A percentile compares a stretch with the other conserved stretches of the same genome.
phyloP scores from a whole-genome alignment of 2,329 filamentous ascomycete species.

The Colletotrichum sp. region DNA sequence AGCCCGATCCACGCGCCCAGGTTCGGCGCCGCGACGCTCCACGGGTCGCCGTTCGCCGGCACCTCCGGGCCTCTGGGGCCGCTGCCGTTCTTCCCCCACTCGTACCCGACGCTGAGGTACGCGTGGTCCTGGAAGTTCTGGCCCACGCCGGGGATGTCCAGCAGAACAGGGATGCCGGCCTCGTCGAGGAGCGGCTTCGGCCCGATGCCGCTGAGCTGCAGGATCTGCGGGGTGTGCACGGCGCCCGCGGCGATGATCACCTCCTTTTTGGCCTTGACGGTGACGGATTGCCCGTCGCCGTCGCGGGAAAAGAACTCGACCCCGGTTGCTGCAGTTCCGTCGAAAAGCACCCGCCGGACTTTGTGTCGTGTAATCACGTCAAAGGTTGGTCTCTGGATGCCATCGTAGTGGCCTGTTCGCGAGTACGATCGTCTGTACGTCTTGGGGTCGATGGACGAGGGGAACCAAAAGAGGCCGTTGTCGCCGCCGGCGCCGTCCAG shows the following conservation, averaged over 20 bases:
- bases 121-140: conserved; percentile 44
- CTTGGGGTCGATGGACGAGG: conserved; percentile 24
- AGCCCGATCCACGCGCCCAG: conserved; percentile 25
- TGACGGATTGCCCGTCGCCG: conserved; percentile 14
- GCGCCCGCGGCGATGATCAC: conserved; percentile 41
- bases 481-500: conserved; percentile 28
- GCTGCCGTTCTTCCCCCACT: conserved; percentile 2
- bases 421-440: conserved; percentile 25
- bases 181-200: conserved; percentile 34
- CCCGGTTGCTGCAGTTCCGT: conserved; percentile 25
- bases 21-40: conserved; percentile 20
- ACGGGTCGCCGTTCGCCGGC: not conserved
- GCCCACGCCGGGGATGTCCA: conserved; percentile 49
- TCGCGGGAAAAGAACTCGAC: conserved; percentile 24
- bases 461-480: conserved; percentile 29
- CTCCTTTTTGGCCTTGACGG: conserved; percentile 31
- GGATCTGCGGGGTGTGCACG: conserved; percentile 40
- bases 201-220: conserved; percentile 50
- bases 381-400: conserved; percentile 24
- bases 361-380: conserved; percentile 26
- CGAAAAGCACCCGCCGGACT: conserved; percentile 24
- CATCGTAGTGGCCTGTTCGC: conserved; percentile 27
- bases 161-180: conserved; percentile 38
- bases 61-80: not conserved
- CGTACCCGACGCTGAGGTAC: conserved; percentile 26